phyloP scores from a whole-genome alignment of 371 early-diverging fungal species.

The Rhizomucor pusillus region DNA sequence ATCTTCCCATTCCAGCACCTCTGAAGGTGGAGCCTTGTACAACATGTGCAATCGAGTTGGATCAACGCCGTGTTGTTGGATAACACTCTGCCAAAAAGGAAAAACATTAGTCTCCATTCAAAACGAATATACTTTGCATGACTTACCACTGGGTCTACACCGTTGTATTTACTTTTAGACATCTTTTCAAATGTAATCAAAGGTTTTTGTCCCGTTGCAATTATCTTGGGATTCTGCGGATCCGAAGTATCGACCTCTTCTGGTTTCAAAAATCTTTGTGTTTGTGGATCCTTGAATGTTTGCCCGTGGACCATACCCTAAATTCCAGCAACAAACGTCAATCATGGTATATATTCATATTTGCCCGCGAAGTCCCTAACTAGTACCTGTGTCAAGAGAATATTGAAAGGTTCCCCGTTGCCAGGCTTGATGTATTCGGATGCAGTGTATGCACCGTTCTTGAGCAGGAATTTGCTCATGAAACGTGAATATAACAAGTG shows the following conservation, averaged over 20 bases:
- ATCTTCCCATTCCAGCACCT: conserved; percentile 91
- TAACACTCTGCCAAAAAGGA: conserved; percentile 44
- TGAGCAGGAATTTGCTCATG: conserved; percentile 76
- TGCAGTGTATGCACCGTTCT: conserved; percentile 44
- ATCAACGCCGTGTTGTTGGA: conserved; percentile 77
- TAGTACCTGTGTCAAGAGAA: conserved; percentile 75
- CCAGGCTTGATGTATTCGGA: conserved; percentile 38
- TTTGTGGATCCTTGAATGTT: conserved; percentile 77
- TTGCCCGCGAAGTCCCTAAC: background rate
- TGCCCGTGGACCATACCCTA: conserved; percentile 94
- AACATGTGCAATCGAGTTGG: conserved; percentile 86
- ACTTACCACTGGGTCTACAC: conserved; percentile 80
- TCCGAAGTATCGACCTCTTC: conserved; percentile 69
- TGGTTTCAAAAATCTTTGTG: conserved; percentile 78
- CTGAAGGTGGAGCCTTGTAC: conserved; percentile 86
- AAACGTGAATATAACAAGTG: conserved; percentile 96
- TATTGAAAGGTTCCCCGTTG: conserved; percentile 83
- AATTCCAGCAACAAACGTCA: background rate
- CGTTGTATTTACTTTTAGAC: conserved; percentile 95
- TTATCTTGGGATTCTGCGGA: conserved; percentile 54
- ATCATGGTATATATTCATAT: background rate
- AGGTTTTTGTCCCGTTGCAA: conserved; percentile 62
- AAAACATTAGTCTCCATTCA: background rate
- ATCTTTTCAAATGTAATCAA: conserved; percentile 85
- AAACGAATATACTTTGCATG: background rate